These are phyloP conservation scores for Coprinopsis strossmayeri DNA, from an alignment of 768 basidiomycete genomes.

Conservation along the genomic window DNA sequence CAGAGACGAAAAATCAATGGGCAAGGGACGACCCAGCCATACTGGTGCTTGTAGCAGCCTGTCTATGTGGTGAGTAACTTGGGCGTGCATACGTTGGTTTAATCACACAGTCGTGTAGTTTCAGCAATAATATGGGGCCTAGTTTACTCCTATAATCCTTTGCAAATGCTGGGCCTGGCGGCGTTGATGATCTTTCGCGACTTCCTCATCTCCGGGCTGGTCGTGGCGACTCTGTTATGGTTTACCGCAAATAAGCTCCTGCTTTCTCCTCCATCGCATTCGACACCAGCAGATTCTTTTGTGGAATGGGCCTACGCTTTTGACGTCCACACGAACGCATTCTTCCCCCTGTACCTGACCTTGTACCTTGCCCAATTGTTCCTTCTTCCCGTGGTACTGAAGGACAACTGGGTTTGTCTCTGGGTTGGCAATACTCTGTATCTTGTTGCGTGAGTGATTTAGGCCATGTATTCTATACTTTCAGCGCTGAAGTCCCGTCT, in stretches of 20 bases:
- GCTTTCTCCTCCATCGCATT: conserved; percentile 66
- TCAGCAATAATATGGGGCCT: conserved; percentile 83
- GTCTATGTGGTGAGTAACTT: conserved; percentile 55
- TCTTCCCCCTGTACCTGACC: conserved; percentile 89
- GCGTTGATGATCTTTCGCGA: conserved; percentile 85
- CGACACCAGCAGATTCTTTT: conserved; percentile 58
- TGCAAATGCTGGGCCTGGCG: conserved; percentile 56
- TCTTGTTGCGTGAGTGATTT: conserved; percentile 63
- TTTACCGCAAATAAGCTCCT: conserved; percentile 67
- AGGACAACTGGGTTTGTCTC: conserved; percentile 90
- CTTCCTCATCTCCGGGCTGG: conserved; percentile 72
- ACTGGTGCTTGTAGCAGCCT: conserved; percentile 76
- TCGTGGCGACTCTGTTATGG: conserved; percentile 76
- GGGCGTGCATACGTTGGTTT: neutral
- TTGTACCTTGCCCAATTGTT: conserved; percentile 87
- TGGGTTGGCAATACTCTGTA: conserved; percentile 91
- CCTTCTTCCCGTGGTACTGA: conserved; percentile 75
- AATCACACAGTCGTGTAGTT: conserved; percentile 35
- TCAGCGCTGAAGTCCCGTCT: conserved; percentile 7
- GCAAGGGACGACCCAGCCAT: conserved; percentile 97
- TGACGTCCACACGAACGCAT: conserved; percentile 94
- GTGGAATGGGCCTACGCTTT: conserved; percentile 96
- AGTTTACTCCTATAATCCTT: conserved; percentile 61
- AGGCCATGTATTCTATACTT: conserved; percentile 1
- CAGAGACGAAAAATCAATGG: conserved; percentile 98